These are phyloP conservation scores for Daldinia loculata DNA, from an alignment of 495 filamentous ascomycete genomes.

Conservation along the genomic window DNA sequence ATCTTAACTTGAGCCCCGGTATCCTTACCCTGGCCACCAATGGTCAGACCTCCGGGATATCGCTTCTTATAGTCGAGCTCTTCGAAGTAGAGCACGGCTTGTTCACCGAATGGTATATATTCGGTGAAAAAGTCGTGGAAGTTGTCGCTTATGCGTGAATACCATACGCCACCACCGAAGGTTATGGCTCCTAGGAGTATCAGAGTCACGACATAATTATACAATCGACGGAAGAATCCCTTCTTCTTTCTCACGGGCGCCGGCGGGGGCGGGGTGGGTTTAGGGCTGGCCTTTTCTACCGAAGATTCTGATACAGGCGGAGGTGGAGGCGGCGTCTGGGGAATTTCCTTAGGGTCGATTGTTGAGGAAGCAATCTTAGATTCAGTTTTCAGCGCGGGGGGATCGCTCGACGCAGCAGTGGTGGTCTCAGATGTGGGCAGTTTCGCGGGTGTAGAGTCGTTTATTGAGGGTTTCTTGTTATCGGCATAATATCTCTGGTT, in stretches of 20 bases:
- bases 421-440: constrained; percentile 67
- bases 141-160: constrained; percentile 91
- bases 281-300: constrained; percentile 8
- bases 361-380: constrained; percentile 56
- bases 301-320: constrained; percentile 42
- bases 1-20: constrained; percentile 80
- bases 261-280: constrained; percentile 54
- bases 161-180: constrained; percentile 89
- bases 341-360: constrained; percentile 68
- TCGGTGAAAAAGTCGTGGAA: constrained; percentile 99
- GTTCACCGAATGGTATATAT: constrained; percentile 93
- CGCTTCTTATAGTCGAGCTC: constrained; percentile 92
- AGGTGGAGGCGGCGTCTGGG: constrained; percentile 65
- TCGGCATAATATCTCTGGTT: constrained; percentile 67
- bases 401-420: constrained; percentile 59
- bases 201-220: constrained; percentile 73
- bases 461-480: constrained; percentile 59
- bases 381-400: constrained; percentile 54
- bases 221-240: constrained; percentile 74
- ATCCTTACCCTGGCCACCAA: constrained; percentile 60
- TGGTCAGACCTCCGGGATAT: constrained; percentile 76
- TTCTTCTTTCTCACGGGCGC: constrained; percentile 67
- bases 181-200: constrained; percentile 75
- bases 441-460: constrained; percentile 59
- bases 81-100: constrained; percentile 95